Evolutionary conservation across 2,329 filamentous ascomycete species (phyloP), one percentile per base, ranked within the genome.

Genomic region (Sporothrix euskadiensis): DNA sequence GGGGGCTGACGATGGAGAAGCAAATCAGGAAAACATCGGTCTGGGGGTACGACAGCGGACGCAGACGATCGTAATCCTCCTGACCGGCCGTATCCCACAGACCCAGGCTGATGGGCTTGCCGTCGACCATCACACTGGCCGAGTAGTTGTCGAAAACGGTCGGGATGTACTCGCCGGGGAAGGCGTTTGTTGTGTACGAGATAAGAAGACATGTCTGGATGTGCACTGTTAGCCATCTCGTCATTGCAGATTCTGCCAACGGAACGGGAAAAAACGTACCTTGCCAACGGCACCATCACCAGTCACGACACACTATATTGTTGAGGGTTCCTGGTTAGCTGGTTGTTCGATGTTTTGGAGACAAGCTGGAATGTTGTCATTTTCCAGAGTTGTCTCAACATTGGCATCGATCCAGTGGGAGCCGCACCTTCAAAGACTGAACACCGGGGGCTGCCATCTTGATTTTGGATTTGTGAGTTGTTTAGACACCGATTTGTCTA

Each of bases 141-240:
- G 95, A 97, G 87, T 98, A 98, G 86, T 99, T 99, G 82, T 98
- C 95, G 84, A 98, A 98, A 76, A 99, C 96, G 79, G 96, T 99
- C 78, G 96, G 96, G 79, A 99, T 98, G 84, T 99, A 99, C 88
- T 99, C 96, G 83, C 96, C 96, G n/a, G 96, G 96, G 83, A 99
- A 99, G 77, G 96, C 96, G 86, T 98, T 99, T 76, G 96, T 99
- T 76, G 96, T 98, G 86, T 99, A 99, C 71, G 95, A 98, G 82
- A 99, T 99, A 80, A 99, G 91, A 75, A 99, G 91, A 87, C 96
- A 99, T 88, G 96, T 99, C 95, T 98, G 75, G 72, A 61, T 66
- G 59, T 2, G 30, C n/a, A 32, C 49, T 66, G 79, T 83, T 78
- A 83, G 81, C 75, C 12, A 12, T 9, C 6, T 44, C 7, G 41